Evolutionary conservation across 257 asterid genomes (phyloP).

Genomic region (Penstemon eatonii): DNA sequence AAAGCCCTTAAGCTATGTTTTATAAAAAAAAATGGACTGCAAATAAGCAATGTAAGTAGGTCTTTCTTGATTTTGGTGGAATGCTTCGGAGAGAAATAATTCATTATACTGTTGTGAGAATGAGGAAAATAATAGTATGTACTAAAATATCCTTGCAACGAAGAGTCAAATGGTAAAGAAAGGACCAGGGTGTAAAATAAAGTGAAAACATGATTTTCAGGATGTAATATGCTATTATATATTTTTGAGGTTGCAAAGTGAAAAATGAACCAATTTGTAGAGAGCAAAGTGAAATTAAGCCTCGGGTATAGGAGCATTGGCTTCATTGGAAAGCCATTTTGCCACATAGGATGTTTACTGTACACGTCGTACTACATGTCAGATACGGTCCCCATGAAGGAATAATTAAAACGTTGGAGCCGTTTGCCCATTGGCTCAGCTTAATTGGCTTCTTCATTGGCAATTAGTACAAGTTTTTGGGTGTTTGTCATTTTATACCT

Average conservation of each 20-base stretch:
- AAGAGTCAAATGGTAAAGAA: too few species aligned
- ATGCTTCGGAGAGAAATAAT: too few species aligned
- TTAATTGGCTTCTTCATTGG: too few species aligned
- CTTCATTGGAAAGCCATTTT: constrained; percentile 49
- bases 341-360: constrained; percentile 40
- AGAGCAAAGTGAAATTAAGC: not conserved
- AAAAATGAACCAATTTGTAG: not conserved
- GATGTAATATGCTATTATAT: not conserved
- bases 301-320: constrained; percentile 24
- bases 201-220: not conserved
- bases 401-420: not conserved
- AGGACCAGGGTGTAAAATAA: not conserved
- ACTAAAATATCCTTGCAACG: too few species aligned
- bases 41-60: too few species aligned
- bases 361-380: constrained; percentile 38
- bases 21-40: too few species aligned
- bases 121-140: too few species aligned
- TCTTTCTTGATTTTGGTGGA: too few species aligned
- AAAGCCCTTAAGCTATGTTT: too few species aligned
- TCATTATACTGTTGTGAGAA: too few species aligned
- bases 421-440: not conserved
- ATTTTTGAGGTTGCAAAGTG: not conserved
- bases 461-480: too few species aligned
- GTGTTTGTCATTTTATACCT: too few species aligned
- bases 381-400: constrained; percentile 24